Conservation (phyloP, 2,329 filamentous ascomycete species). For the Phialophora tarda region DNA sequence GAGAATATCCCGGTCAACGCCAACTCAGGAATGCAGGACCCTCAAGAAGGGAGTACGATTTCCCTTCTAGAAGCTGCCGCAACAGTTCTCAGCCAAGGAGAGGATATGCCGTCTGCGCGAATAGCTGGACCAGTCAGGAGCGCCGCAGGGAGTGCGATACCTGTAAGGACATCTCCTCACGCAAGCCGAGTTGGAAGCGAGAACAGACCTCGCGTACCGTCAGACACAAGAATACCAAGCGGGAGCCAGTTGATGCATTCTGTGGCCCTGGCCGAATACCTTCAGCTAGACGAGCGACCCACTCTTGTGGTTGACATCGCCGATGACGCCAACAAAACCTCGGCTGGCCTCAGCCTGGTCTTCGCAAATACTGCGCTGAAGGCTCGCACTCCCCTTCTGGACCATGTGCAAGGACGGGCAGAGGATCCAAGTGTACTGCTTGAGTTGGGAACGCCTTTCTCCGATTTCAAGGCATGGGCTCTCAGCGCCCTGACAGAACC, state of each 20-base stretch:
- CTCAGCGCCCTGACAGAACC: slow-evolving; percentile 61
- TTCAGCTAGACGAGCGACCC: slow-evolving; percentile 77
- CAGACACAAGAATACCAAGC: slow-evolving; percentile 55
- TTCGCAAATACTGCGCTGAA: slow-evolving; percentile 73
- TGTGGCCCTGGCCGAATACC: slow-evolving; percentile 71
- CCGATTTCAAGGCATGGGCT: slow-evolving; percentile 73
- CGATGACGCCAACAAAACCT: slow-evolving; percentile 61
- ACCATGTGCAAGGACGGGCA: slow-evolving; percentile 60
- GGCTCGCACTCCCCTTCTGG: slow-evolving; percentile 60
- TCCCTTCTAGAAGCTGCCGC: slow-evolving; percentile 29
- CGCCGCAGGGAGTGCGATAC: slow-evolving; percentile 21
- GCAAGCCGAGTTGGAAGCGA: slow-evolving; percentile 6
- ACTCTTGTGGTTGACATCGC: slow-evolving; percentile 75
- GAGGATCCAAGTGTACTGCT: slow-evolving; percentile 51
- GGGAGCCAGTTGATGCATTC: slow-evolving; percentile 64
- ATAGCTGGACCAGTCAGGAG: slow-evolving; percentile 9
- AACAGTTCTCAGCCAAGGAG: slow-evolving; percentile 15
- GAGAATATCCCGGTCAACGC: neutral
- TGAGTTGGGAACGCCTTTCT: slow-evolving; percentile 53
- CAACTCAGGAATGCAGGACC: neutral
- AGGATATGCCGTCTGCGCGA: slow-evolving; percentile 18
- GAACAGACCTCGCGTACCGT: slow-evolving; percentile 54
- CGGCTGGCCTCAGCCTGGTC: slow-evolving; percentile 64
- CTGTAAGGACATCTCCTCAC: slow-evolving; percentile 26
- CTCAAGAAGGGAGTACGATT: neutral